These are phyloP conservation scores for Litchi chinensis DNA, from an alignment of 345 rosid species.

Conservation along the genomic window DNA sequence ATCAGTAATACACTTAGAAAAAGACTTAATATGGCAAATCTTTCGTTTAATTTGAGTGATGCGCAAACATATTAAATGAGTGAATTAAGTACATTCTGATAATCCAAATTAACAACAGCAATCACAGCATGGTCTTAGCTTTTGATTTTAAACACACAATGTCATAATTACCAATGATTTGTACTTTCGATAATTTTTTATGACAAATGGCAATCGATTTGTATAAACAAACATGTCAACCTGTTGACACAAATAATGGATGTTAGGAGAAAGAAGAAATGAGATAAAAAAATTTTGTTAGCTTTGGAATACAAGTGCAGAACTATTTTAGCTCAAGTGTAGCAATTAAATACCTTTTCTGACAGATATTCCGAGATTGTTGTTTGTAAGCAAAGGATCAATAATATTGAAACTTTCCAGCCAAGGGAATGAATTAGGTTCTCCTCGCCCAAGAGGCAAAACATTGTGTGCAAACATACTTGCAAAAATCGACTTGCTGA, in stretches of 20 bases:
- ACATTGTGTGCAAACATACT: conserved; percentile 50
- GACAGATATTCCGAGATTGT: conserved; percentile 66
- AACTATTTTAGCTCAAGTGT: background rate
- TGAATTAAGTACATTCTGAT: background rate
- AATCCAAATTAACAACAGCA: background rate
- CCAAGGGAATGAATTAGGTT: conserved; percentile 42
- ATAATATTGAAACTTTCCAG: conserved; percentile 60
- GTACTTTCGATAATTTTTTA: background rate
- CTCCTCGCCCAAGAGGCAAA: conserved; percentile 44
- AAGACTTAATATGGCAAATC: background rate
- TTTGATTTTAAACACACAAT: background rate
- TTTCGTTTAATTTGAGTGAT: background rate
- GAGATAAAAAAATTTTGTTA: background rate
- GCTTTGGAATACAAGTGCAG: background rate
- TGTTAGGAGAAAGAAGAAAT: background rate
- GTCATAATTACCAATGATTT: background rate
- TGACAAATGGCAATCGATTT: background rate
- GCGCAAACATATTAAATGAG: background rate
- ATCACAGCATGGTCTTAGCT: background rate
- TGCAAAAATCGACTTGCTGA: conserved; percentile 50
- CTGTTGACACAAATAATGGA: background rate
- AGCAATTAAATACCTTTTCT: conserved; percentile 46
- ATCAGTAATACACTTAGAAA: background rate
- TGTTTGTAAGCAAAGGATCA: conserved; percentile 63
- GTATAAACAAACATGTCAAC: background rate